A percentile compares a stretch with the other conserved stretches of the same genome.
Evolutionary conservation across 768 basidiomycete species (phyloP).

Genomic region (Dentipellis fragilis): DNA sequence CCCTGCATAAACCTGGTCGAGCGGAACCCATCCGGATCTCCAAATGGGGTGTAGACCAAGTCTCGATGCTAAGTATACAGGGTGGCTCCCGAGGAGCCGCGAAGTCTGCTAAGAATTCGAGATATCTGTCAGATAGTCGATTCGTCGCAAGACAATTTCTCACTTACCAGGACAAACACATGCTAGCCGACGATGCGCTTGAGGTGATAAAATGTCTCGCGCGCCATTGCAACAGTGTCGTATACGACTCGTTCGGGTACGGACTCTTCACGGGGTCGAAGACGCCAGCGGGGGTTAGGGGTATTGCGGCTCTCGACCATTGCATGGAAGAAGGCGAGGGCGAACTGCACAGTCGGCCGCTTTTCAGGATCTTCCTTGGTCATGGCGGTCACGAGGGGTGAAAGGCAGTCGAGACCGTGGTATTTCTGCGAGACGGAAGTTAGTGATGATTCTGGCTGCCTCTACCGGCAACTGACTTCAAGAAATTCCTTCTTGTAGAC

Average conservation of each 20-base stretch:
- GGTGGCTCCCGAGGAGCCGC: no score
- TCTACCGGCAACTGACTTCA: slow-evolving; percentile 2
- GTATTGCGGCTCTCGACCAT: background rate
- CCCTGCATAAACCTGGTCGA: no score
- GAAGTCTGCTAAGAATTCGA: no score
- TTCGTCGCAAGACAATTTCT: no score
- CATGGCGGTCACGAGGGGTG: background rate
- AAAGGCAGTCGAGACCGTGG: background rate
- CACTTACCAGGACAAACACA: no score
- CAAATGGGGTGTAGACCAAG: no score
- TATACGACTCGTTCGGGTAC: slow-evolving; percentile 8
- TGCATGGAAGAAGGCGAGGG: background rate
- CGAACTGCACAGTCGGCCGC: background rate
- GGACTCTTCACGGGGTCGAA: slow-evolving; percentile 6
- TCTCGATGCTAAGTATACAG: no score
- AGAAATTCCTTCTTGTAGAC: slow-evolving; percentile 15
- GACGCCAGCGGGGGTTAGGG: slow-evolving; percentile 5
- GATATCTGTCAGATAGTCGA: no score
- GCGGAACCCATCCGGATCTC: no score
- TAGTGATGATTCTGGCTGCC: no score
- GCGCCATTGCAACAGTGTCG: slow-evolving; percentile 13
- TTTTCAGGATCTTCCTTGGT: background rate
- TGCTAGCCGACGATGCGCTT: background rate
- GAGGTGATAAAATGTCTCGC: slow-evolving; percentile 6
- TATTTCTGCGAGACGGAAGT: background rate